Evolutionary conservation across 2,329 filamentous ascomycete species (phyloP).

Genomic region (Pezicula radicicola): DNA sequence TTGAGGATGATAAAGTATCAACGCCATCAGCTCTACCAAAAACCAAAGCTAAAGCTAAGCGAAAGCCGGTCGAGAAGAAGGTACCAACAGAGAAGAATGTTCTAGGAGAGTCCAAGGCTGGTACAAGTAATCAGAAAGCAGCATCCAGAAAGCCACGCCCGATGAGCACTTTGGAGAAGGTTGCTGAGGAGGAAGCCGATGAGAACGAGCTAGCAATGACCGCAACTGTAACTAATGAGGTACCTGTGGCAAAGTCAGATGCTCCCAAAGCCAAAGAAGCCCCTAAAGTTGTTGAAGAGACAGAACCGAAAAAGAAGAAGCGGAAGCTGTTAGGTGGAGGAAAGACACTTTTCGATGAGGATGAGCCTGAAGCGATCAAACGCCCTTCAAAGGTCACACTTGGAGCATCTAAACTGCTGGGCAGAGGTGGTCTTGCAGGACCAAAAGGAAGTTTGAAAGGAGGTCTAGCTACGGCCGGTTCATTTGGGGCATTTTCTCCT

Average conservation of each 20-base stretch:
- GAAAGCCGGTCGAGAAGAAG: conserved; percentile 17
- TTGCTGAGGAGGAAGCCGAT: conserved; percentile 33
- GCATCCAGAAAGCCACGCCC: conserved; percentile 26
- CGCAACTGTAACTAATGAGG: conserved; percentile 8
- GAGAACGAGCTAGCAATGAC: conserved; percentile 31
- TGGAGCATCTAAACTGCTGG: conserved; percentile 22
- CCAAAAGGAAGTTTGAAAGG: conserved; percentile 18
- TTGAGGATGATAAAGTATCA: neutral
- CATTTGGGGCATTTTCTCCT: conserved; percentile 64
- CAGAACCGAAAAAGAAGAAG: conserved; percentile 58
- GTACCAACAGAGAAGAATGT: conserved; percentile 34
- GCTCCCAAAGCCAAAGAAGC: conserved; percentile 10
- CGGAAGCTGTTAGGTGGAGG: conserved; percentile 65
- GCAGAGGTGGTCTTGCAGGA: conserved; percentile 25
- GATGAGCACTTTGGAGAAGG: conserved; percentile 34
- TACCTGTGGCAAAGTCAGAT: conserved; percentile 4
- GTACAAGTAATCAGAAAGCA: conserved; percentile 24
- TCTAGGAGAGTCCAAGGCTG: conserved; percentile 37
- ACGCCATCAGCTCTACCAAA: conserved; percentile 10
- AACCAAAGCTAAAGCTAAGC: conserved; percentile 11
- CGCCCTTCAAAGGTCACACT: conserved; percentile 32
- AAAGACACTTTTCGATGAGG: conserved; percentile 69
- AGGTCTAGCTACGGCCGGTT: conserved; percentile 28
- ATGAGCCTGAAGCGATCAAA: conserved; percentile 50
- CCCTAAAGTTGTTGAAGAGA: conserved; percentile 22